Percentiles rank a stretch among this genome's conserved stretches.
Evolutionary conservation across 176 grass and related monocot species (phyloP).

Genomic region (Oryza coarctata): DNA sequence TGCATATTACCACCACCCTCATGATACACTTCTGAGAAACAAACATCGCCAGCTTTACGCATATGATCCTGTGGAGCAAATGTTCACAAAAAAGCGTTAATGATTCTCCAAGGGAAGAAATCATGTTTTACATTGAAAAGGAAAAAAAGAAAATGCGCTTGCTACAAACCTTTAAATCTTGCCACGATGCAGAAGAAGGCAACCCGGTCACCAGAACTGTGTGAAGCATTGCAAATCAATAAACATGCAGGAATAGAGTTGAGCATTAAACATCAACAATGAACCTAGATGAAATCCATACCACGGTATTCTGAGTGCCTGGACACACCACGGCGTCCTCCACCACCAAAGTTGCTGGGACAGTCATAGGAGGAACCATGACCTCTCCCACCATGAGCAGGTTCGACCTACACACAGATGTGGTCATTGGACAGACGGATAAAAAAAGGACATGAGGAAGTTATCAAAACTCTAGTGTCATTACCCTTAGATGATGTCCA

Average conservation of each 20-base stretch:
- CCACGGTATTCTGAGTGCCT: constrained; percentile 89
- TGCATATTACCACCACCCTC: constrained; percentile 71
- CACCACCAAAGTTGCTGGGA: constrained; percentile 53
- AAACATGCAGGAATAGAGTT: background rate
- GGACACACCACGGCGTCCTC: constrained; percentile 70
- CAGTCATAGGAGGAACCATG: constrained; percentile 58
- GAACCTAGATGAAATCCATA: constrained; percentile 30
- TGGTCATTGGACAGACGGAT: background rate
- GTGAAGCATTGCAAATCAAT: background rate
- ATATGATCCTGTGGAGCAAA: constrained; percentile 75
- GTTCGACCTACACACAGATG: constrained; percentile 62
- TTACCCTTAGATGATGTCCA: constrained; percentile 77
- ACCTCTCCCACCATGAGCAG: constrained; percentile 86
- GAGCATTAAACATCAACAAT: constrained; percentile 1
- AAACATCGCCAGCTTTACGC: constrained; percentile 96
- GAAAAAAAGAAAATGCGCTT: background rate
- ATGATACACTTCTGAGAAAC: constrained; percentile 91
- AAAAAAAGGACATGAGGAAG: background rate
- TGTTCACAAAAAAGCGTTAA: background rate
- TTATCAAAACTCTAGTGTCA: background rate
- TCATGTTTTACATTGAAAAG: background rate
- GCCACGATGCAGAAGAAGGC: constrained; percentile 98
- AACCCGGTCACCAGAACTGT: constrained; percentile 80
- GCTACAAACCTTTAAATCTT: constrained; percentile 82
- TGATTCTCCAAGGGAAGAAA: background rate